Conservation (phyloP, 331 rosid genomes). For the Malus hybrid region DNA sequence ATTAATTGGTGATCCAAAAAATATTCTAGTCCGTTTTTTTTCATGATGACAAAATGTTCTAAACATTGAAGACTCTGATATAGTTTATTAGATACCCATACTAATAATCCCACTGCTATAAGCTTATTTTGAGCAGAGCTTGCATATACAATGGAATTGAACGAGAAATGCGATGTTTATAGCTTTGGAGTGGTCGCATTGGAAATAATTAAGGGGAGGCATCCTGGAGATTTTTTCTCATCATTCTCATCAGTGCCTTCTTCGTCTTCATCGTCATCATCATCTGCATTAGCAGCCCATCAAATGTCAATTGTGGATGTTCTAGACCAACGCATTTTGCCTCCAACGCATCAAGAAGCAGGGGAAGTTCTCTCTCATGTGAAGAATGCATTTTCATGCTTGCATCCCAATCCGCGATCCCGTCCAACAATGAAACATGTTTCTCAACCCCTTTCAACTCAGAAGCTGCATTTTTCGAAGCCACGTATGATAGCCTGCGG, state of each 20-base stretch:
- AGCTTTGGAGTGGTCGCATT: constrained; percentile 36
- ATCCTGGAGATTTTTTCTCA: constrained; percentile 18
- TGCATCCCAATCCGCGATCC: neutral
- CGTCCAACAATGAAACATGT: constrained; percentile 36
- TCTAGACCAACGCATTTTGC: constrained; percentile 20
- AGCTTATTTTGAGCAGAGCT: neutral
- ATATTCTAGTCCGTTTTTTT: too few species aligned
- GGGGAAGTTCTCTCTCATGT: constrained; percentile 3
- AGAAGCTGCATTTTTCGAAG: neutral
- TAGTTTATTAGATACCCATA: too few species aligned
- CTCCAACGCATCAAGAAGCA: neutral
- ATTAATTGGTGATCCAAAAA: too few species aligned
- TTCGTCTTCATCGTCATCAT: neutral
- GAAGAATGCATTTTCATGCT: constrained; percentile 10
- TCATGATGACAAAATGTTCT: too few species aligned
- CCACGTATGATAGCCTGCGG: neutral
- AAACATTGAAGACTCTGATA: too few species aligned
- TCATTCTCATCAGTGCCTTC: neutral
- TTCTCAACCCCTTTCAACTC: constrained; percentile 6
- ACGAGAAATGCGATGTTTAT: constrained; percentile 30
- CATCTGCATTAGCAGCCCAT: too few species aligned
- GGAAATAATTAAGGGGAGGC: constrained; percentile 29
- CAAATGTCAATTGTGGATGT: neutral
- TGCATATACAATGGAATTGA: neutral
- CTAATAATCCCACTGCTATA: neutral